Conservation (phyloP, 805 yeast species). For the Priceomyces fermenticarens region DNA sequence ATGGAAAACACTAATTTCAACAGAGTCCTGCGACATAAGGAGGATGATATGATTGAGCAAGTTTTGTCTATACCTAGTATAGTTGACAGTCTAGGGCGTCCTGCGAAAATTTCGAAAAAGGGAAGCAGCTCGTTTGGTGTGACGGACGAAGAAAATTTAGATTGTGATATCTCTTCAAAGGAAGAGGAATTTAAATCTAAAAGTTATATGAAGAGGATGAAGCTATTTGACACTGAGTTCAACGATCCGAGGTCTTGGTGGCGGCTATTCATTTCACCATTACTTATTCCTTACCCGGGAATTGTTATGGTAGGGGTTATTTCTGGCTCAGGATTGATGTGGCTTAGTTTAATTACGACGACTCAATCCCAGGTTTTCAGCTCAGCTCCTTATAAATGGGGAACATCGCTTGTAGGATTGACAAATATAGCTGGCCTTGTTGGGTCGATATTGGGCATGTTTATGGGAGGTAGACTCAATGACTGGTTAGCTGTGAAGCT, state of each 20-base stretch:
- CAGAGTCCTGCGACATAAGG: conserved; percentile 15
- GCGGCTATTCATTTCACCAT: conserved; percentile 33
- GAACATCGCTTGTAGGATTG: conserved; percentile 38
- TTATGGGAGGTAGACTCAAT: conserved; percentile 44
- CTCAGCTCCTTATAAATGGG: conserved; percentile 37
- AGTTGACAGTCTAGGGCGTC: too few relatives aligned
- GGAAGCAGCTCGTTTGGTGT: too few relatives aligned
- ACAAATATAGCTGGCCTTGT: conserved; percentile 43
- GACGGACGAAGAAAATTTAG: too few relatives aligned
- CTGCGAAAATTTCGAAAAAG: too few relatives aligned
- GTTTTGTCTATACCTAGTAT: too few relatives aligned
- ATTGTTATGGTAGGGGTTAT: conserved; percentile 45
- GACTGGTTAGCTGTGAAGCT: conserved; percentile 33
- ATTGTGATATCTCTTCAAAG: too few relatives aligned
- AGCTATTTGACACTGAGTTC: conserved; percentile 32
- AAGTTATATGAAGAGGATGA: conserved; percentile 35
- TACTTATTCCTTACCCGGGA: conserved; percentile 44
- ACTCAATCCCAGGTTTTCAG: conserved; percentile 41
- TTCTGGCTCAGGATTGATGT: conserved; percentile 50
- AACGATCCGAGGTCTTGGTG: conserved; percentile 41
- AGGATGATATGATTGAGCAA: too few relatives aligned
- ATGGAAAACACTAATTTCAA: conserved; percentile 33
- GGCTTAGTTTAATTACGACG: conserved; percentile 43
- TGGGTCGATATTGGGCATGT: conserved; percentile 42
- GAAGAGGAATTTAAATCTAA: too few relatives aligned